phyloP scores from a whole-genome alignment of 2,329 filamentous ascomycete genomes.

The Fusarium armeniacum region DNA sequence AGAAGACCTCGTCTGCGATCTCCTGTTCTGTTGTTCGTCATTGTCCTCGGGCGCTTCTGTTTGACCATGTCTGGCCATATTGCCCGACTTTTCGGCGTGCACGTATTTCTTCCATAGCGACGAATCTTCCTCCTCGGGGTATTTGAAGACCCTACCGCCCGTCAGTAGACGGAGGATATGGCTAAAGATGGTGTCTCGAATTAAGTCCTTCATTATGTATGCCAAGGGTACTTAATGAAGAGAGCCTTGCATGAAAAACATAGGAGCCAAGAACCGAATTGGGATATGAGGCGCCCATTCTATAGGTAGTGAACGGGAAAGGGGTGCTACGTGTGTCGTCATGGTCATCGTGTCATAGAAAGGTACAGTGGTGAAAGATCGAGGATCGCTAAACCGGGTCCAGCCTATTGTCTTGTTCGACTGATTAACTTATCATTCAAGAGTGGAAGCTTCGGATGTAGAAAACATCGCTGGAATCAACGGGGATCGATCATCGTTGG shows the following conservation, averaged over 20 bases:
- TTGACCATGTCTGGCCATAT: constrained; percentile 14
- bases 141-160: constrained; percentile 8
- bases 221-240: neutral
- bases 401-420: neutral
- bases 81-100: constrained; percentile 10
- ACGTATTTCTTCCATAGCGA: constrained; percentile 22
- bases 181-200: constrained; percentile 17
- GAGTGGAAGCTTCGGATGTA: constrained; percentile 2
- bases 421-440: neutral
- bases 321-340: neutral
- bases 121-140: constrained; percentile 16
- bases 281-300: neutral
- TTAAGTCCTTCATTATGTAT: neutral
- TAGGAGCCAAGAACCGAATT: neutral
- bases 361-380: neutral
- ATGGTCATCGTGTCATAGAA: constrained; percentile 21
- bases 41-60: neutral
- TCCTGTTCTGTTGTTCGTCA: neutral
- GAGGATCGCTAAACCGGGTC: neutral
- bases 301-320: neutral
- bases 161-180: constrained; percentile 12
- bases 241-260: neutral
- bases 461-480: neutral
- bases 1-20: neutral
- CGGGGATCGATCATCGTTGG: constrained; percentile 8